Evolutionary conservation across 495 filamentous ascomycete species (phyloP), one percentile per base, ranked within the genome.

Genomic region (Penicillium paxilli): DNA sequence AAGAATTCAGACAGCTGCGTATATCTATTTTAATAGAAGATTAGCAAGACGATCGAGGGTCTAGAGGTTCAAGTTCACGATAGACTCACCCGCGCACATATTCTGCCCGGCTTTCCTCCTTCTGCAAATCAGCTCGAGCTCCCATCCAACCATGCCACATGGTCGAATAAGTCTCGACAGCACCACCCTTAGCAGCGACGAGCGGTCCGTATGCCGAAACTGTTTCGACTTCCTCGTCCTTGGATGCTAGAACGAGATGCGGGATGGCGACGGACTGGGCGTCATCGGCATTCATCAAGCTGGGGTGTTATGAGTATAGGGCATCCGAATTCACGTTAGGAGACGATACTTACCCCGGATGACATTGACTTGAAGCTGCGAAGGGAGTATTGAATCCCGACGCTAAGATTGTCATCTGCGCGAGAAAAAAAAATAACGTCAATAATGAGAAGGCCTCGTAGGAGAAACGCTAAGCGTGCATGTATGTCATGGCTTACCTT

Each of bases 131-230:
- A 0, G 82, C 80, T 30, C 83, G 70, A 0, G 83, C 80, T 2
- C 80, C 79, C 84, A 86, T 86, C 80, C 83, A 86, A 16, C 83
- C 83, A 55, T 86, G 83, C 65, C 71, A 73, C 80, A 81, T 81
- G 5, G 52, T 72, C 1, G 53, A 38, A 51, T 83, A 86, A 5
- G 68, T 79, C 57, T 84, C 78, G 4, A 85, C 75, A 44, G 69
- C 52, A 1, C 70, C 74, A 14, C 46, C 62, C 28, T 67, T 64
- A 7, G 64, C 67, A 4, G 64, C 59, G 3, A 83, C 57, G 1
- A 73, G 57, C 44, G 73, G 46, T 1, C 55, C 59, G 49, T 80
- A 79, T 17, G 66, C 69, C 11, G 63, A 57, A 5, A 82, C 65
- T 0, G 61, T 65, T 5, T 76, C 72, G 0, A 60, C 68, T 7